Percentiles rank a stretch among this genome's conserved stretches.
These are phyloP conservation scores for Paratinospora sagittata DNA, from an alignment of 164 flowering plant species.

Conservation along the genomic window DNA sequence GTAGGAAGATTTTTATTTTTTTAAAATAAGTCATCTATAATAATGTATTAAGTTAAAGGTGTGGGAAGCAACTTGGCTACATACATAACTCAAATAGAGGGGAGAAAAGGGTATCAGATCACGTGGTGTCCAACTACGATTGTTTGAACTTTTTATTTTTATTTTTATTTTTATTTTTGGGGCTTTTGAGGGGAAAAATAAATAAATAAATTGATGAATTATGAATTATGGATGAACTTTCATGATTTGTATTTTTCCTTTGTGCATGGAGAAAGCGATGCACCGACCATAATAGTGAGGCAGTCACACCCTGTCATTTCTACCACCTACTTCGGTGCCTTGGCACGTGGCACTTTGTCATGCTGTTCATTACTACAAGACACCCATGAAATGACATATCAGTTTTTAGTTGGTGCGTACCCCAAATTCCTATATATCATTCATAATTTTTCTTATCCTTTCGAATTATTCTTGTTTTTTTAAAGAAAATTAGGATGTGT, in stretches of 20 bases:
- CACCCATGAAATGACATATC: slow-evolving; percentile 1
- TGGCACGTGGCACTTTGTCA: slow-evolving; percentile 1
- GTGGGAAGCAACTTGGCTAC: no score
- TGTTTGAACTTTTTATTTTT: no score
- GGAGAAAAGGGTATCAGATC: no score
- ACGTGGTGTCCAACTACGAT: no score
- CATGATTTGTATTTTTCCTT: not conserved
- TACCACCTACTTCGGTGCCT: not conserved
- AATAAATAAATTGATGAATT: not conserved
- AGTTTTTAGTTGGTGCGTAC: not conserved
- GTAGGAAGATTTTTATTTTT: no score
- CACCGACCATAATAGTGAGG: not conserved
- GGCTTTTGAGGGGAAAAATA: not conserved
- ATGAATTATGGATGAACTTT: not conserved
- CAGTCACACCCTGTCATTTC: slow-evolving; percentile 1
- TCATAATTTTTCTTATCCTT: not conserved
- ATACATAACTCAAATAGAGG: no score
- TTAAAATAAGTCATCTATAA: no score
- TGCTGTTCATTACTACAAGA: not conserved
- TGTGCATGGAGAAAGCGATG: not conserved
- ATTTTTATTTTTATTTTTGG: no score
- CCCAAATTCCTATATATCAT: not conserved
- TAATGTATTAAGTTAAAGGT: no score
- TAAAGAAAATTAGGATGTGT: no score
- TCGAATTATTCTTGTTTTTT: no score